Conservation (phyloP, 2,329 filamentous ascomycete species). For the Pestalotiopsis sp. region DNA sequence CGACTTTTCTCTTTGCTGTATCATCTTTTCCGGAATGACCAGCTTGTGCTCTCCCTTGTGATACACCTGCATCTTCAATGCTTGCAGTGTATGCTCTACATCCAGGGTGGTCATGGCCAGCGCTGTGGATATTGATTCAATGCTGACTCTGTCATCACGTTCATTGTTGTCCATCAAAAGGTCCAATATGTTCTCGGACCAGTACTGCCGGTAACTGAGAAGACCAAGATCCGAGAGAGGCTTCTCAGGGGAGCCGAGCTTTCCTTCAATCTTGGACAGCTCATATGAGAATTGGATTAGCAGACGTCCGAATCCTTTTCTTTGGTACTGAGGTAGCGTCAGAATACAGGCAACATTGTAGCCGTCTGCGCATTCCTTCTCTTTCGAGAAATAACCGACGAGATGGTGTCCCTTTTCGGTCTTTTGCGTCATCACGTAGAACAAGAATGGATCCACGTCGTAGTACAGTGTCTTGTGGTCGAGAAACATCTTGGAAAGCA, state of each 20-base stretch:
- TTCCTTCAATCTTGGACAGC: constrained; percentile 91
- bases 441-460: constrained; percentile 98
- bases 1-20: constrained; percentile 79
- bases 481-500: constrained; percentile 93
- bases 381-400: constrained; percentile 99
- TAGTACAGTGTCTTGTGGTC: constrained; percentile 98
- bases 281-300: constrained; percentile 98
- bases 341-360: constrained; percentile 99
- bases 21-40: constrained; percentile 82
- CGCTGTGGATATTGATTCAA: constrained; percentile 78
- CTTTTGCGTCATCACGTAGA: constrained; percentile 94
- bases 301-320: constrained; percentile 89
- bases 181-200: constrained; percentile 93
- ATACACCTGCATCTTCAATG: constrained; percentile 92
- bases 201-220: constrained; percentile 94
- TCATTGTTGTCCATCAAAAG: constrained; percentile 76
- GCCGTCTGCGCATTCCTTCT: constrained; percentile 94
- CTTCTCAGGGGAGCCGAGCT: constrained; percentile 95
- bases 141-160: constrained; percentile 72
- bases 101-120: constrained; percentile 98
- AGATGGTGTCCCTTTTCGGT: constrained; percentile 91
- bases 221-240: constrained; percentile 92
- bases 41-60: constrained; percentile 97
- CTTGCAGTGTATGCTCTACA: constrained; percentile 92
- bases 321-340: constrained; percentile 93